Percentiles rank a stretch among this genome's conserved stretches.
phyloP scores from a whole-genome alignment of 2,329 filamentous ascomycete species.

The Remersonia thermophila region DNA sequence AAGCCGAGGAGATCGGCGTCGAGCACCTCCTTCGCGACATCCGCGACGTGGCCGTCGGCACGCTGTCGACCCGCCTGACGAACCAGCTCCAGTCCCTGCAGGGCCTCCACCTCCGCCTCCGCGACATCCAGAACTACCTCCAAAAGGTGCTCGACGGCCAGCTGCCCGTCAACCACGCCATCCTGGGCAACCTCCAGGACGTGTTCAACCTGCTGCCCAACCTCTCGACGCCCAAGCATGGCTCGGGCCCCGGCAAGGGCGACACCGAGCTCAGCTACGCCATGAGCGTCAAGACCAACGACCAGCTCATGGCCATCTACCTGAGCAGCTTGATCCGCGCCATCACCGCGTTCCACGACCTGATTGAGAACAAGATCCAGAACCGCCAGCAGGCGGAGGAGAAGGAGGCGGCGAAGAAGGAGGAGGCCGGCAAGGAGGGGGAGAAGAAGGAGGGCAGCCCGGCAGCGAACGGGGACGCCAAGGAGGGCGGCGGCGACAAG shows the following conservation, averaged over 20 bases:
- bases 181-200: slow-evolving; percentile 95
- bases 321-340: slow-evolving; percentile 91
- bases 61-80: slow-evolving; percentile 89
- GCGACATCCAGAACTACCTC: slow-evolving; percentile 90
- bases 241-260: slow-evolving; percentile 43
- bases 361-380: slow-evolving; percentile 99
- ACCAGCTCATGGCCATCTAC: slow-evolving; percentile 98
- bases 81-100: slow-evolving; percentile 96
- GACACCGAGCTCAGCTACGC: slow-evolving; percentile 85
- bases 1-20: slow-evolving; percentile 97
- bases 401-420: slow-evolving; percentile 73
- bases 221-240: slow-evolving; percentile 65
- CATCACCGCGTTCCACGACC: slow-evolving; percentile 96
- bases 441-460: slow-evolving; percentile 42
- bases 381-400: slow-evolving; percentile 96
- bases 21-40: slow-evolving; percentile 97
- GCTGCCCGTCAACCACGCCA: slow-evolving; percentile 91
- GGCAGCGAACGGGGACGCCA: slow-evolving; percentile 31
- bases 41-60: slow-evolving; percentile 92
- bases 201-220: slow-evolving; percentile 98
- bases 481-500: slow-evolving; percentile 27
- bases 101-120: slow-evolving; percentile 83
- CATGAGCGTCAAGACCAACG: slow-evolving; percentile 98
- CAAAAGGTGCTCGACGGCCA: slow-evolving; percentile 91
- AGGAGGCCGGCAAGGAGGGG: slow-evolving; percentile 41